phyloP scores from a whole-genome alignment of 73 alveolate genomes.

The Tetrahymena thermophila region DNA sequence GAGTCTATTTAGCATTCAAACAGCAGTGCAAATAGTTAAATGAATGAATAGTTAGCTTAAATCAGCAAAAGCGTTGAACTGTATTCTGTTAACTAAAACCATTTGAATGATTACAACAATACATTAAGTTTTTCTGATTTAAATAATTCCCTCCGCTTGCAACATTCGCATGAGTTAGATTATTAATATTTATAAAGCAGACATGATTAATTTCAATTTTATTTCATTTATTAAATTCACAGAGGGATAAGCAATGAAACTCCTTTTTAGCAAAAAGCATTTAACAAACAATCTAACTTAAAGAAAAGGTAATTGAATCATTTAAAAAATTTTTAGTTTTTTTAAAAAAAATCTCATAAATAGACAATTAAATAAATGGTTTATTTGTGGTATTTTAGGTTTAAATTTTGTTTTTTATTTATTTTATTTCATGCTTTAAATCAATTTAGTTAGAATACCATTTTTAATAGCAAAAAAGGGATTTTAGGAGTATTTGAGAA shows the following conservation, averaged over 20 bases:
- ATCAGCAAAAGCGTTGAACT: neutral
- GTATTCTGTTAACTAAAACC: neutral
- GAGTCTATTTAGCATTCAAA: neutral
- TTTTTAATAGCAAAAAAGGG: neutral
- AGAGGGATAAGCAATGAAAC: neutral
- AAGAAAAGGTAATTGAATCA: neutral
- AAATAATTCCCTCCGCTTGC: neutral
- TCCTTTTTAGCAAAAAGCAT: neutral
- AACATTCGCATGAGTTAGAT: neutral
- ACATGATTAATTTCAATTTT: neutral
- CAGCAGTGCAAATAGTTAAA: neutral
- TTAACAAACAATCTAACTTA: neutral
- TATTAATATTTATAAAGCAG: neutral
- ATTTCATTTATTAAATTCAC: neutral
- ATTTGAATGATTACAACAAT: neutral
- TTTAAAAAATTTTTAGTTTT: no score
- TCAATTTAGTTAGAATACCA: neutral
- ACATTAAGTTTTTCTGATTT: neutral
- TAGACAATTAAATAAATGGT: no score
- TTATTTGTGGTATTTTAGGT: no score
- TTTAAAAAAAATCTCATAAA: no score
- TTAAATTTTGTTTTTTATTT: no score
- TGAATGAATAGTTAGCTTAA: neutral
- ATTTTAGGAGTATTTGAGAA: neutral
- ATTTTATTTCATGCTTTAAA: no score